A percentile compares a stretch with the other conserved stretches of the same genome.
Evolutionary conservation across 345 rosid genomes (phyloP).

Genomic region (Streptanthus diversifolius): DNA sequence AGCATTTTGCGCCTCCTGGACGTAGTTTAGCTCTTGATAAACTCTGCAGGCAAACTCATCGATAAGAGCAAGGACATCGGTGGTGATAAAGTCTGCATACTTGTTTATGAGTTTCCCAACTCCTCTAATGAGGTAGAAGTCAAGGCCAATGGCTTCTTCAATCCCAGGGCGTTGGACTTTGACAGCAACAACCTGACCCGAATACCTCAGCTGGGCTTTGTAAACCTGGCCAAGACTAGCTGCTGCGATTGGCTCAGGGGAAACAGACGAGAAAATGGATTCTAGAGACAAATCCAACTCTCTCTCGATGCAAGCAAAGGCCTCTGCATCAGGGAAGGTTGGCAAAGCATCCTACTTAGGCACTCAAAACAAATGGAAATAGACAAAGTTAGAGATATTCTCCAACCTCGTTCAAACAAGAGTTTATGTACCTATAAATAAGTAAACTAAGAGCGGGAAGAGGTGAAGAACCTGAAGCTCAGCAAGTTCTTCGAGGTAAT

Average conservation of each 20-base stretch:
- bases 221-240: slow-evolving; percentile 98
- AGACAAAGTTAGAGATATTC: slow-evolving; percentile 12
- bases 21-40: slow-evolving; percentile 92
- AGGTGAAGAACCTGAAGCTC: slow-evolving; percentile 64
- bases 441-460: slow-evolving; percentile 2
- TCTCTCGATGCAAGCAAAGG: slow-evolving; percentile 81
- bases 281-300: slow-evolving; percentile 76
- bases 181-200: slow-evolving; percentile 81
- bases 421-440: no score
- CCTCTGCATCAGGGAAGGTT: slow-evolving; percentile 92
- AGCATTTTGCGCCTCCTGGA: slow-evolving; percentile 97
- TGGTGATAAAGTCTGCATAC: slow-evolving; percentile 70
- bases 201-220: slow-evolving; percentile 78
- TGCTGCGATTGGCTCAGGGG: slow-evolving; percentile 88
- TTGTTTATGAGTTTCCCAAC: slow-evolving; percentile 69
- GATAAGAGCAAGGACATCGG: slow-evolving; percentile 72
- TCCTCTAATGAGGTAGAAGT: slow-evolving; percentile 84
- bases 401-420: no score
- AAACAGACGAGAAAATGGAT: slow-evolving; percentile 60
- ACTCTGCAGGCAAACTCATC: slow-evolving; percentile 95
- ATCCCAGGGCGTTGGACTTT: slow-evolving; percentile 95
- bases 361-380: slow-evolving; percentile 6
- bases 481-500: slow-evolving; percentile 86
- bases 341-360: slow-evolving; percentile 82
- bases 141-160: slow-evolving; percentile 87